Evolutionary conservation across 1,284 basidiomycete species (phyloP).

Genomic region (Marasmius oreades): DNA sequence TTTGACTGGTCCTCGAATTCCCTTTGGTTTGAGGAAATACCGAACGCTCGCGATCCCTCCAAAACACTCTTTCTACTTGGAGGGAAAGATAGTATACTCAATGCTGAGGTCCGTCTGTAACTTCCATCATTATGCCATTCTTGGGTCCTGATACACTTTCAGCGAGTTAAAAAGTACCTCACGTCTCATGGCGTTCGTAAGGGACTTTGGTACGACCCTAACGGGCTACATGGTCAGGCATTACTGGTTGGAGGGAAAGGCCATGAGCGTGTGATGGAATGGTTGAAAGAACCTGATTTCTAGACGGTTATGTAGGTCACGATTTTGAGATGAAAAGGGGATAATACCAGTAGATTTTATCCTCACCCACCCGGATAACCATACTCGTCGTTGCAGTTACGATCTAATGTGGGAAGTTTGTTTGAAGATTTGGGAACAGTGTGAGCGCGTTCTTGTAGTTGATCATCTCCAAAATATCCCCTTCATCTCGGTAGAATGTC

Average conservation of each 20-base stretch:
- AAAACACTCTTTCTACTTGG: constrained; percentile 73
- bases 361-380: constrained; percentile 3
- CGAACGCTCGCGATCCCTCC: constrained; percentile 59
- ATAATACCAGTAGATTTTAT: background rate
- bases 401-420: constrained; percentile 7
- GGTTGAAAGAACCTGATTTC: constrained; percentile 42
- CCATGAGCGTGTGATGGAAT: constrained; percentile 60
- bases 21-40: constrained; percentile 87
- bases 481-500: constrained; percentile 37
- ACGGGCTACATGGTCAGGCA: constrained; percentile 72
- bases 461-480: constrained; percentile 34
- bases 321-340: background rate
- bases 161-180: constrained; percentile 76
- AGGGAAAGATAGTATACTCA: constrained; percentile 76
- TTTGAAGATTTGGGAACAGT: constrained; percentile 36
- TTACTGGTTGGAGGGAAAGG: constrained; percentile 53
- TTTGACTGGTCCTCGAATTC: constrained; percentile 90
- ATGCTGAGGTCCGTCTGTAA: constrained; percentile 53
- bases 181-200: constrained; percentile 70
- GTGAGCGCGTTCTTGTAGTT: constrained; percentile 43
- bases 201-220: constrained; percentile 67
- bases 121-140: constrained; percentile 3
- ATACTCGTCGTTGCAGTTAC: constrained; percentile 1
- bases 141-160: constrained; percentile 4
- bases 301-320: background rate